Conservation (phyloP, 2,329 filamentous ascomycete species). For the Catunica adiposa region DNA sequence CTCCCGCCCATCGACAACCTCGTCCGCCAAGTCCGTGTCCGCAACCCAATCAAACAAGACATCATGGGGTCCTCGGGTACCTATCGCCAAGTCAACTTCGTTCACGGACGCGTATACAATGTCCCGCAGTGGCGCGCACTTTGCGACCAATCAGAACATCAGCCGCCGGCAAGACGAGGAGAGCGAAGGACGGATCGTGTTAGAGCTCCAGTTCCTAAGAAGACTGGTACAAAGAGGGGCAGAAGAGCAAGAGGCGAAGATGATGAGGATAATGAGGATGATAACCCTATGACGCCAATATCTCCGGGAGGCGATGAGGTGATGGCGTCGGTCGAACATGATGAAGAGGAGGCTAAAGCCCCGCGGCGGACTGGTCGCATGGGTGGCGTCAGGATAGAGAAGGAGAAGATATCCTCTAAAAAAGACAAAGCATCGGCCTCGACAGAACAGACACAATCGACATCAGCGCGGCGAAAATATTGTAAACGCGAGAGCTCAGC, state of each 20-base stretch:
- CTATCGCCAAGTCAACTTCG: slow-evolving; percentile 92
- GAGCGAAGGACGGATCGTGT: slow-evolving; percentile 48
- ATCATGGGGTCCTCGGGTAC: slow-evolving; percentile 92
- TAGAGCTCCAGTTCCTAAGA: slow-evolving; percentile 25
- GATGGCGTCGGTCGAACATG: slow-evolving; percentile 17
- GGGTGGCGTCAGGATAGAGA: slow-evolving; percentile 22
- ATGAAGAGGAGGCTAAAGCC: slow-evolving; percentile 26
- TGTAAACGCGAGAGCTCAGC: slow-evolving; percentile 64
- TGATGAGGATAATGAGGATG: slow-evolving; percentile 23
- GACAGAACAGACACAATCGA: slow-evolving; percentile 46
- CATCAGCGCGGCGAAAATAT: slow-evolving; percentile 74
- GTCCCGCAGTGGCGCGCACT: slow-evolving; percentile 88
- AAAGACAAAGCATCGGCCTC: too few species aligned
- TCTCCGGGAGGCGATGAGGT: too few species aligned
- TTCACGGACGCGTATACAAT: slow-evolving; percentile 92
- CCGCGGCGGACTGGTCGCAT: slow-evolving; percentile 26
- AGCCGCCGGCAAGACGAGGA: slow-evolving; percentile 80
- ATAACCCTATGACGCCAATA: too few species aligned
- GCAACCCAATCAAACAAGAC: slow-evolving; percentile 95
- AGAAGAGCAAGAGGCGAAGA: background rate
- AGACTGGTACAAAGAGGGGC: background rate
- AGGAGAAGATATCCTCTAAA: background rate
- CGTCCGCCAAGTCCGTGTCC: slow-evolving; percentile 81
- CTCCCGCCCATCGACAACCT: slow-evolving; percentile 67
- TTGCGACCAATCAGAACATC: slow-evolving; percentile 88